phyloP scores from a whole-genome alignment of 177 flowering plant species.

The Viscum album region DNA sequence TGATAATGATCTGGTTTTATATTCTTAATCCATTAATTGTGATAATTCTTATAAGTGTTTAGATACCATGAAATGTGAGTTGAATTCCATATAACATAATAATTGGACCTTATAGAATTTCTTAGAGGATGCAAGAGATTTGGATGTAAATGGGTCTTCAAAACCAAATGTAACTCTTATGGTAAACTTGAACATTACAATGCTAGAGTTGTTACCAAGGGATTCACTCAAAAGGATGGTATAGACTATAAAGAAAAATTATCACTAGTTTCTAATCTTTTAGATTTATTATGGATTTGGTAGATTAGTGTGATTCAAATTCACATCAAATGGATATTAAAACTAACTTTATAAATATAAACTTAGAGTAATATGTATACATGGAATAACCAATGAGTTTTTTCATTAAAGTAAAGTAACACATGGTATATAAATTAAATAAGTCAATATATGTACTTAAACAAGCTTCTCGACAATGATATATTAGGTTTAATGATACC shows the following conservation, averaged over 20 bases:
- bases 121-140: background rate
- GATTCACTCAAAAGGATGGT: too few relatives aligned
- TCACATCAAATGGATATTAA: background rate
- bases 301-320: background rate
- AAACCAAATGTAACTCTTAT: background rate
- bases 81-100: too few relatives aligned
- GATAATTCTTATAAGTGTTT: background rate
- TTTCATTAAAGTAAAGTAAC: background rate
- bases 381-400: background rate
- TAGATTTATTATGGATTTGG: background rate
- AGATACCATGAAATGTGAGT: background rate
- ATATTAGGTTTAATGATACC: background rate
- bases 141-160: background rate
- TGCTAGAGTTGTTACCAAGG: background rate
- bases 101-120: background rate
- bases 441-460: background rate
- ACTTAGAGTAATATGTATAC: background rate
- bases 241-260: background rate
- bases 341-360: background rate
- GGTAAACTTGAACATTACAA: background rate
- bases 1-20: background rate
- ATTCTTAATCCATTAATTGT: background rate
- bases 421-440: background rate
- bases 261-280: background rate
- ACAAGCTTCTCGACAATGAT: background rate